Evolutionary conservation across 371 early-diverging fungal genomes (phyloP), one percentile per base, ranked within the genome.

Genomic region (Aphelidium insulamus): DNA sequence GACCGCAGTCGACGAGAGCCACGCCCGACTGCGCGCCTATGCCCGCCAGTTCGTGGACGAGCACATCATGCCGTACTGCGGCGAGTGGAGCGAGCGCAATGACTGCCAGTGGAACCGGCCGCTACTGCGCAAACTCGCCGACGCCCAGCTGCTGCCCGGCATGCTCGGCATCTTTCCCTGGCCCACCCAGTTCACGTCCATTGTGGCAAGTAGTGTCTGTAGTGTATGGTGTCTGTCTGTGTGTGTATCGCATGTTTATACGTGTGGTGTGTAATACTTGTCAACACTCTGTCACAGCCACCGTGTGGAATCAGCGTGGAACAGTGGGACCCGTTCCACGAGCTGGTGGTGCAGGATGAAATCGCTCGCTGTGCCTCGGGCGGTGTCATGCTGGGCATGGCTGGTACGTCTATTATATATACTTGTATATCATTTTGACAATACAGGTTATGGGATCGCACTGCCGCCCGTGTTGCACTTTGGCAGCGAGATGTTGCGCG

Each of bases 71-170:
- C 65, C 70, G 2, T 61, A 41, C 44, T 57, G 57, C 38, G 59
- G 65, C 41, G 69, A 69, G 42, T 73, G 72, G 70, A 66, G 67
- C 34, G 71, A 73, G 37, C 53, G 52, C 4, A 70, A 69, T 37
- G 37, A 52, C 41, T 70, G 12, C 69, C 72, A n/a, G 50, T 40
- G 19, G 44, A 45, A 0, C 26, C n/a, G n/a, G n/a, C n/a, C n/a
- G n/a, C n/a, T 69, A 5, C 66, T 60, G 37, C 33, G 46, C 30
- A 70, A 66, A 42, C 58, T 60, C 26, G 70, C 62, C 15, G 37
- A 55, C 23, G 65, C 59, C 21, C 69, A 71, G 36, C 42, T 70
- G n/a, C 47, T 68, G 16, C 53, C 43, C 7, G 51, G 55, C 20
- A 39, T 54, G 21, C 45, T 48, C 12, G 66, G 65, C 37, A 27